Conservation (phyloP, 1,284 basidiomycete species). For the Rhodotorula sp. region DNA sequence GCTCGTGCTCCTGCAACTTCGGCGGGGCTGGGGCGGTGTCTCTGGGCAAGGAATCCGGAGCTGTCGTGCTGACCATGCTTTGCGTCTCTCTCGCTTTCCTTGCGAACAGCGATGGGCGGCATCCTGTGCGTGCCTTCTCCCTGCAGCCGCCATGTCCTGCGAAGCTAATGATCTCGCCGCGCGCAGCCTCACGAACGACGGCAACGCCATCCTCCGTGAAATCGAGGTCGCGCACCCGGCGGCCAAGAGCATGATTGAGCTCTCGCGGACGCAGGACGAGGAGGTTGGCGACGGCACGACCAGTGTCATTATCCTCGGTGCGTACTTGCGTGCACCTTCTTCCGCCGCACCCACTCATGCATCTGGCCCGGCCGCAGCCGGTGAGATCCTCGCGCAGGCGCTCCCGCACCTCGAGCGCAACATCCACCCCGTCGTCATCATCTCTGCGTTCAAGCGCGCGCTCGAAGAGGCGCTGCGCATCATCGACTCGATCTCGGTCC, state of each 20-base stretch:
- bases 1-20: neutral
- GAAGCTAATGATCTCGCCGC: conserved; percentile 12
- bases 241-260: conserved; percentile 99
- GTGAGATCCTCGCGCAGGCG: conserved; percentile 97
- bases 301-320: conserved; percentile 93
- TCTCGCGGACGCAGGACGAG: conserved; percentile 95
- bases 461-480: conserved; percentile 87
- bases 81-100: neutral
- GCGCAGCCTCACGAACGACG: conserved; percentile 88
- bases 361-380: conserved; percentile 61
- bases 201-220: conserved; percentile 94
- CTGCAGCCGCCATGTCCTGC: fast-evolving
- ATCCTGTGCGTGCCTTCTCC: conserved; percentile 67
- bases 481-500: conserved; percentile 81
- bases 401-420: conserved; percentile 89
- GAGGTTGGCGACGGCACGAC: conserved; percentile 98
- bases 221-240: conserved; percentile 98
- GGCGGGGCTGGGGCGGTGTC: too few species aligned
- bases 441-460: conserved; percentile 95
- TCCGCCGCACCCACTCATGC: neutral
- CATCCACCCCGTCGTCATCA: conserved; percentile 98
- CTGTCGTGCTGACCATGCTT: neutral
- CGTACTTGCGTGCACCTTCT: conserved; percentile 48
- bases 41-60: too few species aligned
- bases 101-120: conserved; percentile 73